Percentiles rank a stretch among this genome's conserved stretches.
These are phyloP conservation scores for Huntiella moniliformis DNA, from an alignment of 2,329 filamentous ascomycete genomes.

Conservation along the genomic window DNA sequence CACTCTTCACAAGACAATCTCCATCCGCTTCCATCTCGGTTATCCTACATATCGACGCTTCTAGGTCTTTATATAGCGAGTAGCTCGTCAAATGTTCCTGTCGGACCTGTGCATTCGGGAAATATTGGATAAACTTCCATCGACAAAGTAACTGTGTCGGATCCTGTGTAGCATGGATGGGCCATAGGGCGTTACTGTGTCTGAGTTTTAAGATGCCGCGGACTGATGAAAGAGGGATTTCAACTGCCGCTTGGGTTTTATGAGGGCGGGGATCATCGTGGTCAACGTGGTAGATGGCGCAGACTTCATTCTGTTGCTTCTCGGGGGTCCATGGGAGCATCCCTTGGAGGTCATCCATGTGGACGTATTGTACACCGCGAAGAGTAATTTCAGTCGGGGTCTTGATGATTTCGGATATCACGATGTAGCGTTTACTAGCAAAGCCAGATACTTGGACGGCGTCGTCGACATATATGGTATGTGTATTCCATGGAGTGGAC, in stretches of 20 bases:
- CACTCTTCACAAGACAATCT: slow-evolving; percentile 17
- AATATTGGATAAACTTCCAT: slow-evolving; percentile 25
- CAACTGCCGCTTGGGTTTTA: slow-evolving; percentile 22
- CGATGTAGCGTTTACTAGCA: slow-evolving; percentile 10
- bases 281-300: slow-evolving; percentile 24
- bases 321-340: slow-evolving; percentile 17
- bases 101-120: slow-evolving; percentile 12
- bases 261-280: slow-evolving; percentile 18
- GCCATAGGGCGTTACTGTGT: slow-evolving; percentile 36
- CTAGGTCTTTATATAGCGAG: slow-evolving; percentile 18
- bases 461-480: background rate
- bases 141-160: slow-evolving; percentile 29
- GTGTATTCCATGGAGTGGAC: background rate
- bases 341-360: slow-evolving; percentile 19
- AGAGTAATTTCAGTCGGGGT: slow-evolving; percentile 14
- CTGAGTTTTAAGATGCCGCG: slow-evolving; percentile 24
- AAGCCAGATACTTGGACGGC: slow-evolving; percentile 9
- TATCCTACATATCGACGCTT: slow-evolving; percentile 19
- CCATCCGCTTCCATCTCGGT: slow-evolving; percentile 17
- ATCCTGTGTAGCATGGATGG: slow-evolving; percentile 18
- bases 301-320: slow-evolving; percentile 25
- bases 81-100: slow-evolving; percentile 12
- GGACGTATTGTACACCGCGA: slow-evolving; percentile 22
- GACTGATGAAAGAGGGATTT: slow-evolving; percentile 24
- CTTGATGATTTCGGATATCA: slow-evolving; percentile 23